Evolutionary conservation across 768 basidiomycete genomes (phyloP).

Genomic region (Russula sp.): DNA sequence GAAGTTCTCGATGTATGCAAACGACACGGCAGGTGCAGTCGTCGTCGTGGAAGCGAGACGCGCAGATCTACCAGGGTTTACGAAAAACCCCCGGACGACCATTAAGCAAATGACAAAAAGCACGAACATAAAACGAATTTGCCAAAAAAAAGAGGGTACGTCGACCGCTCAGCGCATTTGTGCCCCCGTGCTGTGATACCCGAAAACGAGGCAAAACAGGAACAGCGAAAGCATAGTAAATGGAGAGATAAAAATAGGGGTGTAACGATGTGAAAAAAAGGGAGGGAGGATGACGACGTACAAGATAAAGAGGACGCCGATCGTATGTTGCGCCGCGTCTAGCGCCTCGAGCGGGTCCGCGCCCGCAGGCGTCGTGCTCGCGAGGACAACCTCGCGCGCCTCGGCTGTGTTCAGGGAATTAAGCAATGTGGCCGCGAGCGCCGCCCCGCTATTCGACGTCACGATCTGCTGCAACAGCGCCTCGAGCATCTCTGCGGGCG

Average conservation of each 20-base stretch:
- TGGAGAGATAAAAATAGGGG: neutral
- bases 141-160: neutral
- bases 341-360: constrained; percentile 17
- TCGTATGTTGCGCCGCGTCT: constrained; percentile 6
- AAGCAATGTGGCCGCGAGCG: constrained; percentile 5
- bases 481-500: constrained; percentile 6
- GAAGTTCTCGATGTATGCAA: constrained; percentile 40
- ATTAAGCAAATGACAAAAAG: neutral
- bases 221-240: no score
- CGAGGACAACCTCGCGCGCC: constrained; percentile 6
- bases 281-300: neutral
- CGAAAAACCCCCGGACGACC: neutral
- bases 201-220: neutral
- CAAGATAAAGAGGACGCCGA: constrained; percentile 14
- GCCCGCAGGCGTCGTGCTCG: neutral
- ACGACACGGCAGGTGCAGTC: neutral
- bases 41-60: constrained; percentile 5
- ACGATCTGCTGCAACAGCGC: constrained; percentile 5
- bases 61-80: neutral
- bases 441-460: neutral
- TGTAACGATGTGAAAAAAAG: neutral
- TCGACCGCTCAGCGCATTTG: no score
- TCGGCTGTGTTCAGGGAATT: neutral
- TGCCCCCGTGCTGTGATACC: neutral
- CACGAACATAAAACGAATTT: neutral